Base-by-base conservation (phyloP, 1,139 yeast genomes). In the Saccharomyces hybrid region DNA sequence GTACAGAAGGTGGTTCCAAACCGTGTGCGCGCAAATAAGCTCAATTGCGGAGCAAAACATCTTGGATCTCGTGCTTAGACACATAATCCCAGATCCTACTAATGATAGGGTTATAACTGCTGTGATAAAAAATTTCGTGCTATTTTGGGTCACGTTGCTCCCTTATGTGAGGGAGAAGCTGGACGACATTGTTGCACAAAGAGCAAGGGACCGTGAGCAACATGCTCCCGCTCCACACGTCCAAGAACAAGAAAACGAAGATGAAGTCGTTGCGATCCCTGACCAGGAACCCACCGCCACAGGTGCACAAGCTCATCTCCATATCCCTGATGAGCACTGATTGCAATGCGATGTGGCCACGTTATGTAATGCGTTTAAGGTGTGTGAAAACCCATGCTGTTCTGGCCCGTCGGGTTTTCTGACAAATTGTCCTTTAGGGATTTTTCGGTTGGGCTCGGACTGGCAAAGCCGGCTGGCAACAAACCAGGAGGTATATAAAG, bases 61-160 rank as follows among this genome's bases (percentile, higher is more conserved):
- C 49, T 50, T 57, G 27, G 56, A 52, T 26, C 52, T 58, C 14
- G 53, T 62, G 50, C 53, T 57, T 11, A 57, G 60, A 11, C 51
- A 54, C 25, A 50, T 65, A 31, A 61, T 66, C 4, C 67, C 70
- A n/a, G 57, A 65, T 50, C 66, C 68, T 31, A 23, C 49, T 6
- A 52, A 50, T 9, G 69, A 66, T 52, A 58, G 52, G 49, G 30
- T 61, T 6, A 11, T 60, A 2, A 27, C 56, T n/a, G 61, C 57
- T 8, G 27, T 61, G 7, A 11, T 59, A 27, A 66, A 66, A 55
- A 63, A 64, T 56, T 28, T 60, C 8, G 42, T 56, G 7, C 58
- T 67, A 11, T 67, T 64, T 50, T 42, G 64, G 30, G 48, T 66
- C 5, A 48, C 62, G 16, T 48, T 64, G 7, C 25, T 64, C 4